Evolutionary conservation across 2,329 filamentous ascomycete genomes (phyloP), one percentile per base, ranked within the genome.

Genomic region (Coleophoma cylindrospora): DNA sequence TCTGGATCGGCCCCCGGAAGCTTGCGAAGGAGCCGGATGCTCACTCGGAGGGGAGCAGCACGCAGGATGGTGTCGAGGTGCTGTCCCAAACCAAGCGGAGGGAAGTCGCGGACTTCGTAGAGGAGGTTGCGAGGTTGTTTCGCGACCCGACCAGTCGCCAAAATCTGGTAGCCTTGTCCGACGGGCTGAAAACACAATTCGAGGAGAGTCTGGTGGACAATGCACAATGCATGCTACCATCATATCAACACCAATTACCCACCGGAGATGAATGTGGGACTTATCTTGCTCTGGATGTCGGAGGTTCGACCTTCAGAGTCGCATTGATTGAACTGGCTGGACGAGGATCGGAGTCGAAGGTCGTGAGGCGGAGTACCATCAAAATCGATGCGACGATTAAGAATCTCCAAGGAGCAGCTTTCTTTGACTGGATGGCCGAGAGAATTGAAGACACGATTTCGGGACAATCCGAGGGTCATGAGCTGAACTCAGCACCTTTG

Each of bases 401-500:
- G 65, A 68, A 70, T 50, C 70, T 85, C 1, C 70, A 76, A 53
- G 83, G 83, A 14, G 74, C 75, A 57, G 71, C 66, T 0, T 86
- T 87, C 60, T 87, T 87, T 57, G 75, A 83, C 62, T 87, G 84
- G 84, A 83, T 87, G 75, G 83, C 82, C 1, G 70, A 72, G 40
- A 75, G 74, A 54, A 83, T 86, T 57, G 64, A 70, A 47, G 76
- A 84, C 45, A 81, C 80, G 1, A 67, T 86, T 11, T 66, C 69
- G 7, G 68, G 69, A 40, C 74, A 73, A 15, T 60, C 70, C 19
- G 67, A 70, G 41, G 63, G 57, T 40, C 61, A 65, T 5, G 68
- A 70, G 21, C 65, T 69, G 33, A 58, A 55, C 10, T 46, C 57
- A 21, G 43, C 49, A 2, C 73, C 76, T 27, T 67, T 86, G 47